These are phyloP conservation scores for Apiotrichum porosum DNA, from an alignment of 1,284 basidiomycete species.

Conservation along the genomic window DNA sequence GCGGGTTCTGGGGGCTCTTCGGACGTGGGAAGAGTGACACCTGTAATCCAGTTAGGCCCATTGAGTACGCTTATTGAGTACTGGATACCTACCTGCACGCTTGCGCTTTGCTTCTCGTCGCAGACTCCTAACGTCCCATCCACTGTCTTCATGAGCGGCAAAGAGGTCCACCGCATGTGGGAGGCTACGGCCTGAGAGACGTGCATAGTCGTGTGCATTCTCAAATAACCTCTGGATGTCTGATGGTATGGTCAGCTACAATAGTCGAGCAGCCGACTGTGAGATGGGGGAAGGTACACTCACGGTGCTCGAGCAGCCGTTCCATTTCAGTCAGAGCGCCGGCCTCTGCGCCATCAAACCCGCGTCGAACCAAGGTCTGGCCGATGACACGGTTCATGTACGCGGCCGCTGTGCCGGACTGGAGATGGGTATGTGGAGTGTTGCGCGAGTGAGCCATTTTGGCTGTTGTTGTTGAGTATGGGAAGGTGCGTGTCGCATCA, in stretches of 20 bases:
- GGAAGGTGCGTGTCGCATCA: too few species aligned
- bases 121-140: constrained; percentile 17
- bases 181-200: constrained; percentile 20
- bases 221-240: constrained; percentile 38
- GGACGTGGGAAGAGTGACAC: constrained; percentile 1
- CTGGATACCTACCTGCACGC: constrained; percentile 22
- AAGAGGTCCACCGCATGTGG: constrained; percentile 31
- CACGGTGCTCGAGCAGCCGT: constrained; percentile 36
- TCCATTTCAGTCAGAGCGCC: constrained; percentile 42
- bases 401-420: constrained; percentile 18
- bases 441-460: constrained; percentile 4
- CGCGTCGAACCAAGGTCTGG: constrained; percentile 23
- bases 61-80: too few species aligned
- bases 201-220: constrained; percentile 28
- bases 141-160: constrained; percentile 25
- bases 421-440: constrained; percentile 12
- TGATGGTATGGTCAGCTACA: too few species aligned
- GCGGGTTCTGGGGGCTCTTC: constrained; percentile 5
- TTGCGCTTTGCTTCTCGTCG: constrained; percentile 28
- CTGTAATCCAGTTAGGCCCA: too few species aligned
- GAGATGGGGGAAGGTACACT: constrained; percentile 11
- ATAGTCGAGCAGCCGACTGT: too few species aligned
- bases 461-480: too few species aligned
- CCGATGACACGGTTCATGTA: constrained; percentile 34
- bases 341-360: constrained; percentile 41